Evolutionary conservation across 139 green algal genomes (phyloP).

Genomic region (Auxenochlorella pyrenoidosa): DNA sequence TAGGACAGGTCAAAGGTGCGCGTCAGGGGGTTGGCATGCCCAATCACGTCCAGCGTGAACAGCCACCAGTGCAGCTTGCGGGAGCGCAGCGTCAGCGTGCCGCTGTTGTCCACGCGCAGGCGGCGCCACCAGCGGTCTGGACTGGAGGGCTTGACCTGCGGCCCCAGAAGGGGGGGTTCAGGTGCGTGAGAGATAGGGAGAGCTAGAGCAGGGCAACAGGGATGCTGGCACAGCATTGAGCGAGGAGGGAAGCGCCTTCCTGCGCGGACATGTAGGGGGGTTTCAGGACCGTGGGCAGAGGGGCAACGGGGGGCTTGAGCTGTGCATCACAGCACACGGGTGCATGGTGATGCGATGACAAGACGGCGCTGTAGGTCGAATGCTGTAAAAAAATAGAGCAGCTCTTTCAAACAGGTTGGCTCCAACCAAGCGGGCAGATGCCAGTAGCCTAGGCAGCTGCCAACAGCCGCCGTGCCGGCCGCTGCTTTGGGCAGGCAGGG

Average conservation of each 20-base stretch:
- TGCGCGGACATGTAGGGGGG: too few relatives aligned
- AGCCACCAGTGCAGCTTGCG: conserved; percentile 43
- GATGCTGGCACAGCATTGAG: background rate
- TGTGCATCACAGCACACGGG: too few relatives aligned
- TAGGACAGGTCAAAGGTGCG: conserved; percentile 25
- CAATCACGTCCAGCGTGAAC: conserved; percentile 40
- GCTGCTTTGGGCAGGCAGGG: background rate
- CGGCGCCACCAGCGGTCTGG: conserved; percentile 33
- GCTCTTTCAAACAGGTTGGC: background rate
- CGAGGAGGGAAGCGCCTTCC: background rate
- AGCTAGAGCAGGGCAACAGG: too few relatives aligned
- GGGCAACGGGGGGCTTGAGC: too few relatives aligned
- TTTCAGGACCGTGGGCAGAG: too few relatives aligned
- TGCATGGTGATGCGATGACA: too few relatives aligned
- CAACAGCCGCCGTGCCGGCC: background rate
- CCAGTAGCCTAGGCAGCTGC: background rate
- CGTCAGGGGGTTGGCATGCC: conserved; percentile 35
- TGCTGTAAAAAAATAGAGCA: too few relatives aligned
- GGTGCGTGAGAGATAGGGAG: background rate
- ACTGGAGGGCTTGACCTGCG: conserved; percentile 45
- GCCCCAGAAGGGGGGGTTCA: too few relatives aligned
- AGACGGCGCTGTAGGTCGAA: too few relatives aligned
- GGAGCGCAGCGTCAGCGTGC: conserved; percentile 43
- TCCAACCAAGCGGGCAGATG: background rate
- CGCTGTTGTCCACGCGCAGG: conserved; percentile 24